A percentile compares a stretch with the other conserved stretches of the same genome.
These are phyloP conservation scores for Perilla frutescens DNA, from an alignment of 257 asterid species.

Conservation along the genomic window DNA sequence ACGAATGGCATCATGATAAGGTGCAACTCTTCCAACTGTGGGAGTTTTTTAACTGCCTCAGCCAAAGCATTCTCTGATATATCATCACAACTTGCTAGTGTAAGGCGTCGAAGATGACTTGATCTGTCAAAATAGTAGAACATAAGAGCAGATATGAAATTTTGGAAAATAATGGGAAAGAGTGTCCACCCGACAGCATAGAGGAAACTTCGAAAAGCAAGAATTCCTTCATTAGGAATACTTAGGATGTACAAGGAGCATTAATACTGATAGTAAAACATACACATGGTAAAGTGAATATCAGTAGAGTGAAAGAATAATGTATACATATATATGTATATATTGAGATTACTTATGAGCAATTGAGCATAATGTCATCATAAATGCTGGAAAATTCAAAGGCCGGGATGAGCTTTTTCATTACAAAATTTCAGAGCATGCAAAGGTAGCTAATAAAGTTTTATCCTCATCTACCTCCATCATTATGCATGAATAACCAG, in stretches of 20 bases:
- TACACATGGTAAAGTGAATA: not conserved
- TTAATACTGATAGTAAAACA: not conserved
- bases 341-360: no score
- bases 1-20: constrained; percentile 21
- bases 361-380: no score
- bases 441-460: no score
- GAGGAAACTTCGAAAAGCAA: not conserved
- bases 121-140: constrained; percentile 42
- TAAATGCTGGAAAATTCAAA: no score
- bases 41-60: constrained; percentile 41
- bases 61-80: constrained; percentile 34
- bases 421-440: no score
- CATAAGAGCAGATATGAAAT: not conserved
- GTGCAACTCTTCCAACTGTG: constrained; percentile 59
- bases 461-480: no score
- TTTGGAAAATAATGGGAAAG: not conserved
- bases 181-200: not conserved
- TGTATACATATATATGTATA: no score
- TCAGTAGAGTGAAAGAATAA: not conserved
- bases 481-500: no score
- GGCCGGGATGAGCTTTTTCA: no score
- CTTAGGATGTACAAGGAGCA: not conserved
- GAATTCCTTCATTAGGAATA: not conserved
- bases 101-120: constrained; percentile 44
- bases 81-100: constrained; percentile 29